These are phyloP conservation scores for Rhexocercosporidium sp. DNA, from an alignment of 2,329 filamentous ascomycete species.

Conservation along the genomic window DNA sequence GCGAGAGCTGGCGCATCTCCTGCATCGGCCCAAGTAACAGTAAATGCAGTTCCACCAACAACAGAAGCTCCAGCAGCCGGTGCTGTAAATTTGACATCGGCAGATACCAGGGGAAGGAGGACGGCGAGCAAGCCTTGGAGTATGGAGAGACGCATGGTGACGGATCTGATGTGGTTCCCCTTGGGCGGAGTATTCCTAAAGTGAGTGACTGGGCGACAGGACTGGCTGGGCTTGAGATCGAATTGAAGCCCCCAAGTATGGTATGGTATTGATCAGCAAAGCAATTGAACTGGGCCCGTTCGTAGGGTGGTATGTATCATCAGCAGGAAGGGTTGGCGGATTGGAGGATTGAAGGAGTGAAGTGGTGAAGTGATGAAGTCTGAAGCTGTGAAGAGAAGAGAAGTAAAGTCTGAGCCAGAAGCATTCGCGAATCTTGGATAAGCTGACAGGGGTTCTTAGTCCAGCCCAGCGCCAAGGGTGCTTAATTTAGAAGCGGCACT, in stretches of 20 bases:
- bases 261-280: background rate
- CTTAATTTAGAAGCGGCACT: background rate
- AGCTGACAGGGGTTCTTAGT: too few relatives aligned
- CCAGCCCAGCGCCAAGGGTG: background rate
- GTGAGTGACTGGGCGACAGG: constrained; percentile 29
- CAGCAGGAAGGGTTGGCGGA: too few relatives aligned
- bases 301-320: too few relatives aligned
- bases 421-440: too few relatives aligned
- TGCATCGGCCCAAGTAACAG: constrained; percentile 61
- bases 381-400: background rate
- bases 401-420: too few relatives aligned
- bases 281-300: too few relatives aligned
- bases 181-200: constrained; percentile 14
- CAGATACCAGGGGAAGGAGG: constrained; percentile 29
- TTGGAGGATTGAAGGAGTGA: background rate
- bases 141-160: constrained; percentile 33
- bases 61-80: constrained; percentile 57
- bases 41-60: constrained; percentile 54
- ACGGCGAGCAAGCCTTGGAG: constrained; percentile 8
- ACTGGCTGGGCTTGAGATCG: background rate
- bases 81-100: constrained; percentile 51
- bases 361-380: background rate
- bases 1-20: constrained; percentile 54
- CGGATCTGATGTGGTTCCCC: background rate
- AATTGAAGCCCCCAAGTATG: too few relatives aligned